Evolutionary conservation across 1,284 basidiomycete species (phyloP).

Genomic region (Ceratobasidium sp.): DNA sequence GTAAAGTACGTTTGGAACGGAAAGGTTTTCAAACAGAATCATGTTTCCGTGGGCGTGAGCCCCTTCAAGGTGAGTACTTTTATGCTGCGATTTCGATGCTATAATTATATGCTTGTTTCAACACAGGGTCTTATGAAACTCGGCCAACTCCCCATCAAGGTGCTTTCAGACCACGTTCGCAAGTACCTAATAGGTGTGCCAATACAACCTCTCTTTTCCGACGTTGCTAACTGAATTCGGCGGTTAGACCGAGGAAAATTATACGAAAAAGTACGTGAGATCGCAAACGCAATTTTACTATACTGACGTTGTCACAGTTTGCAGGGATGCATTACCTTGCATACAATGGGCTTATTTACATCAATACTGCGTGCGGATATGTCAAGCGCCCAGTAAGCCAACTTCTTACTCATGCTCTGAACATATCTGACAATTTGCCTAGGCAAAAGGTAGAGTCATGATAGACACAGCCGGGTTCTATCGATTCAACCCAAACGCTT

Average conservation of each 20-base stretch:
- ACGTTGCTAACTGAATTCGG: not conserved
- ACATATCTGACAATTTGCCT: not conserved
- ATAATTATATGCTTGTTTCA: not conserved
- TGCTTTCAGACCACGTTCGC: constrained; percentile 31
- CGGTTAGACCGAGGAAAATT: constrained; percentile 29
- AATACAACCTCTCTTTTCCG: not conserved
- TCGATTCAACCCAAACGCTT: constrained; percentile 27
- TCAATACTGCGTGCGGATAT: constrained; percentile 3
- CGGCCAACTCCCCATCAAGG: constrained; percentile 30
- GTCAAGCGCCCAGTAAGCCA: constrained; percentile 19
- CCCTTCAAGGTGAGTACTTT: constrained; percentile 22
- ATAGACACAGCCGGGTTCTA: constrained; percentile 37
- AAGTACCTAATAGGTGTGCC: constrained; percentile 3
- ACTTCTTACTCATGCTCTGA: too few species aligned
- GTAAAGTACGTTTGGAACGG: constrained; percentile 32
- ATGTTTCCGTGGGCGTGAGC: not conserved
- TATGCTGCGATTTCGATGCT: not conserved
- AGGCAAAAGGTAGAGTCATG: constrained; percentile 39
- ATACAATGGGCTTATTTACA: constrained; percentile 30
- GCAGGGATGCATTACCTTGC: constrained; percentile 31
- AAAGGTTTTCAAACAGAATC: constrained; percentile 38
- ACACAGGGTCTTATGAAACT: constrained; percentile 33
- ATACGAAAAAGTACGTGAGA: constrained; percentile 27
- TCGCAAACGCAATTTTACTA: not conserved
- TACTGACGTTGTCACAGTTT: not conserved